These are phyloP conservation scores for Polygonum maritimum DNA, from an alignment of 148 eudicot genomes.

Conservation along the genomic window DNA sequence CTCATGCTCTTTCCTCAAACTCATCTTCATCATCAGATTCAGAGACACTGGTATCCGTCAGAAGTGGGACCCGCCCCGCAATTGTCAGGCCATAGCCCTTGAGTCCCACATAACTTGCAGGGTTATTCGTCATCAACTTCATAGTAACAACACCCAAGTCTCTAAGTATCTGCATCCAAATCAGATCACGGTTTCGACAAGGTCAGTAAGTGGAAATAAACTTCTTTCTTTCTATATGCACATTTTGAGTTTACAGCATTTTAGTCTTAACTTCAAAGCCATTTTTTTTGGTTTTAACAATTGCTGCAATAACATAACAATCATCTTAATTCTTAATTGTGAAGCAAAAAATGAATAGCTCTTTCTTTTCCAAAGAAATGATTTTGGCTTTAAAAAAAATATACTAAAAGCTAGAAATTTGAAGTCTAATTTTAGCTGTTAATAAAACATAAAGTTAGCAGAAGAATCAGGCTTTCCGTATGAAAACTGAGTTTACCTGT, in stretches of 20 bases:
- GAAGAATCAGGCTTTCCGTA: not conserved
- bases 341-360: no score
- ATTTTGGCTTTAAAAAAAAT: no score
- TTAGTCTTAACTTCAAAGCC: no score
- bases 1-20: not conserved
- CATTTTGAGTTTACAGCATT: no score
- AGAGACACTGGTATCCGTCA: not conserved
- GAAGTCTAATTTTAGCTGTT: not conserved
- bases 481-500: constrained; percentile 29
- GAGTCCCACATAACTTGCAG: constrained; percentile 12
- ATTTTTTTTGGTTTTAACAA: no score
- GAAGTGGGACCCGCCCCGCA: constrained; percentile 6
- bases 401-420: no score
- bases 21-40: not conserved
- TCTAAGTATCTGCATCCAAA: constrained; percentile 14
- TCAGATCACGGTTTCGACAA: not conserved
- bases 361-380: no score
- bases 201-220: not conserved
- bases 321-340: no score
- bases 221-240: not conserved
- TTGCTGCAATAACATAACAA: no score
- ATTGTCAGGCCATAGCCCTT: constrained; percentile 16
- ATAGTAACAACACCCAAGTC: constrained; percentile 13
- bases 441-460: not conserved
- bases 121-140: constrained; percentile 17